A percentile compares a stretch with the other conserved stretches of the same genome.
These are phyloP conservation scores for Citropsis articulata DNA, from an alignment of 345 rosid genomes.

Conservation along the genomic window DNA sequence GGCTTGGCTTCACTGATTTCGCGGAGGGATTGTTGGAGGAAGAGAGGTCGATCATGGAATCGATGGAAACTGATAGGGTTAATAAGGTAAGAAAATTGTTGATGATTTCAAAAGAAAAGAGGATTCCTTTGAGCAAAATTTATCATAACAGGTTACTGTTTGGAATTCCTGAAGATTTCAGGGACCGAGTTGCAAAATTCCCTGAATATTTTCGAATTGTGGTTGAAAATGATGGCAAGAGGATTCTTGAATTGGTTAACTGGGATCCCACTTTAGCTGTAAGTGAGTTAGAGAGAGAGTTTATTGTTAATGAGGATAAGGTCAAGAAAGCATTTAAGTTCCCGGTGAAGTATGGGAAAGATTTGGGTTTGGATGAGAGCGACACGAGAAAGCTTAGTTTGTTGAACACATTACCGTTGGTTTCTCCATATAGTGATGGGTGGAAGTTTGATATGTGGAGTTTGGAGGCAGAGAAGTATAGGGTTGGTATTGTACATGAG, in stretches of 20 bases:
- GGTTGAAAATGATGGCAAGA: slow-evolving; percentile 57
- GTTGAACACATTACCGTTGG: slow-evolving; percentile 69
- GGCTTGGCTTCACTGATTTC: background rate
- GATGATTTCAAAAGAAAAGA: slow-evolving; percentile 30
- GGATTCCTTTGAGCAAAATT: slow-evolving; percentile 67
- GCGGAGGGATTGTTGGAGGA: background rate
- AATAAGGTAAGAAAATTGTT: background rate
- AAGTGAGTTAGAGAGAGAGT: slow-evolving; percentile 60
- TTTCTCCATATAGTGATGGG: slow-evolving; percentile 82
- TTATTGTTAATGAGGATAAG: slow-evolving; percentile 59
- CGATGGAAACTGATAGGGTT: background rate
- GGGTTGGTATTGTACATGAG: slow-evolving; percentile 82
- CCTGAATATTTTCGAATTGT: slow-evolving; percentile 59
- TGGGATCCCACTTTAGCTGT: slow-evolving; percentile 74
- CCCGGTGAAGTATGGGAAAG: slow-evolving; percentile 63
- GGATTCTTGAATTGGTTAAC: slow-evolving; percentile 65
- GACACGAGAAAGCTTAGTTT: slow-evolving; percentile 52
- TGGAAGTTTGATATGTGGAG: slow-evolving; percentile 63
- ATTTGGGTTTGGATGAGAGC: slow-evolving; percentile 52
- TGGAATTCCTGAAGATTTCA: slow-evolving; percentile 86
- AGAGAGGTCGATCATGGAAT: background rate
- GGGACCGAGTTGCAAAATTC: slow-evolving; percentile 66
- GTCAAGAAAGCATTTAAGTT: slow-evolving; percentile 63
- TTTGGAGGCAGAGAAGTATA: slow-evolving; percentile 85
- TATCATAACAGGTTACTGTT: slow-evolving; percentile 70